phyloP scores from a whole-genome alignment of 2,329 filamentous ascomycete species.

The Tolypocladium cylindrosporum region DNA sequence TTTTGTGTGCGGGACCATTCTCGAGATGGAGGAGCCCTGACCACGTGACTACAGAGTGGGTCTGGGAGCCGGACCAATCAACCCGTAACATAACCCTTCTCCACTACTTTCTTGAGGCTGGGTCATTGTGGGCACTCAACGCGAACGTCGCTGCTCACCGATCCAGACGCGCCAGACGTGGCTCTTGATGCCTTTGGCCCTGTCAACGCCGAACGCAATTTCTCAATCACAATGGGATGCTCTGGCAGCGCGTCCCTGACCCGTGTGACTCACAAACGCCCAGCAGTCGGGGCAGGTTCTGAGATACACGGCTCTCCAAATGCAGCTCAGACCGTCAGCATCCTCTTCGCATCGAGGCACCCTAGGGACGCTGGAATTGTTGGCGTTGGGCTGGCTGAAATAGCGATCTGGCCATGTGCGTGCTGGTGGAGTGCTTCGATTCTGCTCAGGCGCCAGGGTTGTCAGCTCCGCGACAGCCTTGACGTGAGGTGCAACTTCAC shows the following conservation, averaged over 20 bases:
- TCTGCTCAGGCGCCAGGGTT: neutral
- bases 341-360: neutral
- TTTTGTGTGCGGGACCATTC: conserved; percentile 26
- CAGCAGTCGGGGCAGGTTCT: neutral
- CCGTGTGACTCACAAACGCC: neutral
- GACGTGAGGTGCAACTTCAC: neutral
- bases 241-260: neutral
- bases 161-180: neutral
- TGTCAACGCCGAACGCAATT: neutral
- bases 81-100: neutral
- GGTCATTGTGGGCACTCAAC: neutral
- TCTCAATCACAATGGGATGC: neutral
- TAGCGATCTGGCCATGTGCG: neutral
- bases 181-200: neutral
- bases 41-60: conserved; percentile 20
- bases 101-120: neutral
- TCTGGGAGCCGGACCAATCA: conserved; percentile 1
- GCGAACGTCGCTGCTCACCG: neutral
- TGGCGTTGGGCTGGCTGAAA: neutral
- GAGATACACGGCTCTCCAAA: neutral
- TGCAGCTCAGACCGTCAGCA: neutral
- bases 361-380: neutral
- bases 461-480: neutral
- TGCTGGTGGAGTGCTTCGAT: neutral
- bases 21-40: conserved; percentile 20